phyloP scores from a whole-genome alignment of 2,329 filamentous ascomycete genomes.

The Sarocladium brachiariae region DNA sequence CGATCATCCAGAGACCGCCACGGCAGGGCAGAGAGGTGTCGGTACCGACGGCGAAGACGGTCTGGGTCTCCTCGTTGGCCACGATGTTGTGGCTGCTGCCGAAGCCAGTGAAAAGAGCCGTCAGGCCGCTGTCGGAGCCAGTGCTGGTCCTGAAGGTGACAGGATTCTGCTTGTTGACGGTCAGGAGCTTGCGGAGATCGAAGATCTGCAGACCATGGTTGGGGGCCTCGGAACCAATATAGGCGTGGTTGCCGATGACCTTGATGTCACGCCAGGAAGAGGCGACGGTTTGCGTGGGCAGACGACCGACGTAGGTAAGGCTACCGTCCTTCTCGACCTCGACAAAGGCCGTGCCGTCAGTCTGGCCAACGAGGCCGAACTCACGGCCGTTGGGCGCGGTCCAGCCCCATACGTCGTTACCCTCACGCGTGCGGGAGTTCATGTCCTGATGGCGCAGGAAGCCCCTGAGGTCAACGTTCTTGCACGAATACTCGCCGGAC shows the following conservation, averaged over 20 bases:
- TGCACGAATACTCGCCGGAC: constrained; percentile 28
- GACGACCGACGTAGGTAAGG: constrained; percentile 38
- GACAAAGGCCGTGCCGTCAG: constrained; percentile 43
- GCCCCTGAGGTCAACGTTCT: constrained; percentile 30
- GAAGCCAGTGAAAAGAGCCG: constrained; percentile 26
- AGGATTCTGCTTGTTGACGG: constrained; percentile 33
- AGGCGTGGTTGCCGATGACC: constrained; percentile 28
- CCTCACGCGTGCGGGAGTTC: constrained; percentile 27
- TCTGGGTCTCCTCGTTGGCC: constrained; percentile 38
- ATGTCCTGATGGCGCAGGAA: constrained; percentile 32
- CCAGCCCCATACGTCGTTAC: constrained; percentile 36
- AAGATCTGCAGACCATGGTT: constrained; percentile 58
- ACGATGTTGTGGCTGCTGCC: constrained; percentile 40
- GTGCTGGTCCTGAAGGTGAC: constrained; percentile 24
- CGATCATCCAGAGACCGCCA: constrained; percentile 46
- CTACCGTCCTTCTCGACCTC: constrained; percentile 38
- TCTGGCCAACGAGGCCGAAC: constrained; percentile 41
- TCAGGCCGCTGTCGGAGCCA: constrained; percentile 21
- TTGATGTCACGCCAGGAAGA: constrained; percentile 35
- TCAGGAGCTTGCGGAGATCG: constrained; percentile 48
- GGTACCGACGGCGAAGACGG: constrained; percentile 36
- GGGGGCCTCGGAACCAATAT: constrained; percentile 37
- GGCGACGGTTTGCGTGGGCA: constrained; percentile 32
- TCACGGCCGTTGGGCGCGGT: constrained; percentile 40
- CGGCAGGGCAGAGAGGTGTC: constrained; percentile 33